Evolutionary conservation across 345 rosid species (phyloP).

Genomic region (Trapa bicornis): DNA sequence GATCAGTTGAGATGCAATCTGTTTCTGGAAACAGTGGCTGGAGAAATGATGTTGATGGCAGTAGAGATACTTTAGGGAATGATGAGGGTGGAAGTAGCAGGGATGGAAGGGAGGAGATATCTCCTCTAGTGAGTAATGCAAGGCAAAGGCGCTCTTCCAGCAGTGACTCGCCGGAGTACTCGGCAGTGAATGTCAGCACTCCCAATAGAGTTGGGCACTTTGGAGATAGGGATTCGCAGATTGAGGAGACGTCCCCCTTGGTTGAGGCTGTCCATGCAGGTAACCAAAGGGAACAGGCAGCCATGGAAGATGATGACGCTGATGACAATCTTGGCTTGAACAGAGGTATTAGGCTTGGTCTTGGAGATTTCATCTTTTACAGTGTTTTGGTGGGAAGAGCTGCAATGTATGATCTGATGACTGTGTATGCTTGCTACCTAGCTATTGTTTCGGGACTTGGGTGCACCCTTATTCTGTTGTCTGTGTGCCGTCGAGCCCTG

Average conservation of each 20-base stretch:
- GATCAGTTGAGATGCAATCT: constrained; percentile 72
- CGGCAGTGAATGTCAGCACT: constrained; percentile 15
- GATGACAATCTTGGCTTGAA: constrained; percentile 14
- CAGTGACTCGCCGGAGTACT: constrained; percentile 39
- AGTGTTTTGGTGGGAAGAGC: constrained; percentile 98
- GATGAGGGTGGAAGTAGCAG: constrained; percentile 23
- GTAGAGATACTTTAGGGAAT: constrained; percentile 18
- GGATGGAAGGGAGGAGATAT: constrained; percentile 39
- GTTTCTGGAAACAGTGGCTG: constrained; percentile 21
- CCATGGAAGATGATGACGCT: constrained; percentile 17
- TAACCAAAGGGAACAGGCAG: constrained; percentile 21
- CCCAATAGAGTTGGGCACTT: constrained; percentile 11
- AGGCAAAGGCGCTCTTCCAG: constrained; percentile 32
- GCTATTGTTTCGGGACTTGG: constrained; percentile 95
- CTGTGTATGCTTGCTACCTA: constrained; percentile 92
- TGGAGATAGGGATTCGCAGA: constrained; percentile 28
- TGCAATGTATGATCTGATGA: constrained; percentile 98
- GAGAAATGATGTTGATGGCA: constrained; percentile 13
- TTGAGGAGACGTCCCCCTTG: constrained; percentile 80
- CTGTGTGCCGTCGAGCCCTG: constrained; percentile 65
- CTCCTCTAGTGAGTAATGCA: constrained; percentile 30
- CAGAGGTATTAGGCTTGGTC: constrained; percentile 83
- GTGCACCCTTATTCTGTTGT: constrained; percentile 87
- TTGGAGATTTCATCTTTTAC: constrained; percentile 93
- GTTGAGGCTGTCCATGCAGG: constrained; percentile 44